Conservation (phyloP, 768 basidiomycete genomes). For the Termitomyces sp. region DNA sequence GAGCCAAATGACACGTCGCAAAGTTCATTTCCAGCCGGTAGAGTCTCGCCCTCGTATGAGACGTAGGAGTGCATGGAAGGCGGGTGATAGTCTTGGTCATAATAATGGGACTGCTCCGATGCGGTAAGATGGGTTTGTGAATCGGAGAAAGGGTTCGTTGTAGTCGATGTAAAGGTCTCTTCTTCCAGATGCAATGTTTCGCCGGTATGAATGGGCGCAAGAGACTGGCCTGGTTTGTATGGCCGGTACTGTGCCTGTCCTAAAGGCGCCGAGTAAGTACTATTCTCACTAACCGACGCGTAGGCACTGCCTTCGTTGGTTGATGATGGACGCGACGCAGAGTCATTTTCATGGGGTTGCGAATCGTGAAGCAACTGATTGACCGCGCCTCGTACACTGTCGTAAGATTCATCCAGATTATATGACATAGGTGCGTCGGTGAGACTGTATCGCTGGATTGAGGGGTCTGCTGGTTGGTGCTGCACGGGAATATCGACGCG, state of each 20-base stretch:
- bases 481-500: background rate
- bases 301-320: background rate
- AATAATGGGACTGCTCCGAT: slow-evolving; percentile 26
- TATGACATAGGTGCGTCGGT: slow-evolving; percentile 4
- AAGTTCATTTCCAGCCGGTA: slow-evolving; percentile 30
- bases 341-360: background rate
- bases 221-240: slow-evolving; percentile 60
- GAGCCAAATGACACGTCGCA: slow-evolving; percentile 56
- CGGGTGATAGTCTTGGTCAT: slow-evolving; percentile 33
- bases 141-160: slow-evolving; percentile 22
- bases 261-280: background rate
- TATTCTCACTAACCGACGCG: background rate
- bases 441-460: slow-evolving; percentile 11
- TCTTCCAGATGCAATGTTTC: slow-evolving; percentile 57
- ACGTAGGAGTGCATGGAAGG: slow-evolving; percentile 30
- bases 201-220: slow-evolving; percentile 62
- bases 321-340: slow-evolving; percentile 3
- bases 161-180: slow-evolving; percentile 18
- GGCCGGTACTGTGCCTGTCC: slow-evolving; percentile 29
- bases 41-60: slow-evolving; percentile 25
- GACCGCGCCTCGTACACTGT: slow-evolving; percentile 4
- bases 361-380: background rate
- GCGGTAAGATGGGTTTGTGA: slow-evolving; percentile 6
- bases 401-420: slow-evolving; percentile 2
- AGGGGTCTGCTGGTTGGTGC: slow-evolving; percentile 11